Evolutionary conservation across 768 basidiomycete genomes (phyloP).

Genomic region (Xerocomellus intermedius): DNA sequence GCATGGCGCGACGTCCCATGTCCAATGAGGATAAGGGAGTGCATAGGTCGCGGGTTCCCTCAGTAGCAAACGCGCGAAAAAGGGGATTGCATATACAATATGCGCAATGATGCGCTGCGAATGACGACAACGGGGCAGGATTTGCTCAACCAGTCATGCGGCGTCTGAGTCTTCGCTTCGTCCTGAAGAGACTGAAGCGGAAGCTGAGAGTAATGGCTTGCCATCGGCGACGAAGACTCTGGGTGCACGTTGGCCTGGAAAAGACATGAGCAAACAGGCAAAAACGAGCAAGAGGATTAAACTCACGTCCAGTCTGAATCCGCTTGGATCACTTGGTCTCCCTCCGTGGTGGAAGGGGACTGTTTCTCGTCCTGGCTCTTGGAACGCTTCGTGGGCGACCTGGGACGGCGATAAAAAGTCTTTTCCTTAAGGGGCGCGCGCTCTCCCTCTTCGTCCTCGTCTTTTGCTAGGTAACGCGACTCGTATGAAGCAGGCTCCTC

Average conservation of each 20-base stretch:
- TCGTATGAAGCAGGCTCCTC: constrained; percentile 34
- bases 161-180: constrained; percentile 38
- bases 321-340: constrained; percentile 10
- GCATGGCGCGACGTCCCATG: constrained; percentile 26
- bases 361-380: constrained; percentile 22
- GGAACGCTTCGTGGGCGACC: constrained; percentile 20
- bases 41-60: constrained; percentile 25
- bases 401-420: constrained; percentile 10
- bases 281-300: not conserved
- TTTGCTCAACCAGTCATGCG: constrained; percentile 25
- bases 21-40: constrained; percentile 17
- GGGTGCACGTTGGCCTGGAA: constrained; percentile 54
- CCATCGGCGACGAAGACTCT: constrained; percentile 57
- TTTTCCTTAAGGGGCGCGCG: constrained; percentile 30
- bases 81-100: constrained; percentile 25
- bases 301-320: constrained; percentile 37
- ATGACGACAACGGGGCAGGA: constrained; percentile 6
- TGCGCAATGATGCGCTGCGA: constrained; percentile 13
- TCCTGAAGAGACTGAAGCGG: constrained; percentile 58
- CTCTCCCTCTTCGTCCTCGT: constrained; percentile 27
- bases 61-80: constrained; percentile 22
- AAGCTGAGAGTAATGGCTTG: constrained; percentile 55
- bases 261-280: not conserved
- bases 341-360: not conserved
- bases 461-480: constrained; percentile 25